Percentiles rank a stretch among this genome's conserved stretches.
Evolutionary conservation across 495 filamentous ascomycete species (phyloP).

Genomic region (Hypoxylon perforatum): DNA sequence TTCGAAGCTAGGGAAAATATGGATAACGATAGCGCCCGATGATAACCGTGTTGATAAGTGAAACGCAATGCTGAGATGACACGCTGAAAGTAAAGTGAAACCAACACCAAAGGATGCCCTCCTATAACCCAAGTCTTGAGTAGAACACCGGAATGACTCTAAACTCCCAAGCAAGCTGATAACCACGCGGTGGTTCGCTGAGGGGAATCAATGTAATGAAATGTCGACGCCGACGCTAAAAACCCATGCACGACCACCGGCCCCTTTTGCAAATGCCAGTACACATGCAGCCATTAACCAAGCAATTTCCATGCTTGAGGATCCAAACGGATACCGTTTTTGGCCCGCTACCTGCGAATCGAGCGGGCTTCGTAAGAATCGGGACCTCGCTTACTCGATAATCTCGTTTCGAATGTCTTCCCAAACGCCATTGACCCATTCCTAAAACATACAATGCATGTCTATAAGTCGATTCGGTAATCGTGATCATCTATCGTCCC

Average conservation of each 20-base stretch:
- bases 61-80: constrained; percentile 40
- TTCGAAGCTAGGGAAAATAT: constrained; percentile 13
- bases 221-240: constrained; percentile 46
- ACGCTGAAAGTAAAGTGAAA: constrained; percentile 33
- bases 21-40: constrained; percentile 15
- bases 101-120: constrained; percentile 41
- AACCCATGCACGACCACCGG: constrained; percentile 44
- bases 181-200: constrained; percentile 38
- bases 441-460: constrained; percentile 29
- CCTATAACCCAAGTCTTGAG: constrained; percentile 42
- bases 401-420: constrained; percentile 33
- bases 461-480: constrained; percentile 22
- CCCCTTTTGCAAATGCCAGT: constrained; percentile 45
- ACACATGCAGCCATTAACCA: constrained; percentile 49
- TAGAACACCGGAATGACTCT: constrained; percentile 44
- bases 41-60: constrained; percentile 21
- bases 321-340: constrained; percentile 27
- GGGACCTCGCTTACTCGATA: constrained; percentile 15
- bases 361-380: constrained; percentile 18
- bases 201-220: constrained; percentile 42
- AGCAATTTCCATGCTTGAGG: constrained; percentile 32
- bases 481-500: constrained; percentile 32
- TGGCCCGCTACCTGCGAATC: constrained; percentile 15
- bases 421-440: constrained; percentile 35
- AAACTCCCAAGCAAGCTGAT: constrained; percentile 36